Conservation (phyloP, 2,329 filamentous ascomycete genomes). For the Alternaria gansuensis region DNA sequence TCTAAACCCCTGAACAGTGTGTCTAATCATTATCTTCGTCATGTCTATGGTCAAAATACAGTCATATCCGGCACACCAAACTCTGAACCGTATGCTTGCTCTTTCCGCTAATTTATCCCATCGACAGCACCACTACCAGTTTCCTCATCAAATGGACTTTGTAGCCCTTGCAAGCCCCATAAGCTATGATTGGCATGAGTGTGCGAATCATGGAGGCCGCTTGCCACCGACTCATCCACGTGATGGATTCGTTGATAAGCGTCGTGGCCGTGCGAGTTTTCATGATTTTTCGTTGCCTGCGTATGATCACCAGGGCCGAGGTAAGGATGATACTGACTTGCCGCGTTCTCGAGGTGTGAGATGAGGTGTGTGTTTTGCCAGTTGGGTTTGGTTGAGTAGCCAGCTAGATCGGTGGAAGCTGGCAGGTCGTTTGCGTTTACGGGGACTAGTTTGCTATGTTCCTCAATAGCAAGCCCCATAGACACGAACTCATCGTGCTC, state of each 20-base stretch:
- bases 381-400: conserved; percentile 37
- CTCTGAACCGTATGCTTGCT: conserved; percentile 20
- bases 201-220: conserved; percentile 25
- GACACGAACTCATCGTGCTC: conserved; percentile 30
- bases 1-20: background rate
- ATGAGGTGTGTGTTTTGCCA: conserved; percentile 37
- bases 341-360: conserved; percentile 32
- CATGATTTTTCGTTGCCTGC: conserved; percentile 15
- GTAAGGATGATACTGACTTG: conserved; percentile 30
- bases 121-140: conserved; percentile 28
- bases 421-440: conserved; percentile 18
- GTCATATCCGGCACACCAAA: conserved; percentile 24
- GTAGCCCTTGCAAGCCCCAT: conserved; percentile 45
- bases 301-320: background rate
- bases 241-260: conserved; percentile 8
- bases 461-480: conserved; percentile 23
- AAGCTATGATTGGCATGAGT: conserved; percentile 23
- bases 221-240: conserved; percentile 21
- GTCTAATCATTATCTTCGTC: conserved; percentile 5
- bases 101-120: conserved; percentile 6
- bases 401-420: conserved; percentile 17
- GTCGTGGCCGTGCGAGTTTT: conserved; percentile 1
- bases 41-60: conserved; percentile 6
- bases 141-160: conserved; percentile 41
- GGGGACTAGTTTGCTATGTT: conserved; percentile 27